Base-by-base conservation (phyloP, 768 basidiomycete genomes). In the Kwoniella pini region DNA sequence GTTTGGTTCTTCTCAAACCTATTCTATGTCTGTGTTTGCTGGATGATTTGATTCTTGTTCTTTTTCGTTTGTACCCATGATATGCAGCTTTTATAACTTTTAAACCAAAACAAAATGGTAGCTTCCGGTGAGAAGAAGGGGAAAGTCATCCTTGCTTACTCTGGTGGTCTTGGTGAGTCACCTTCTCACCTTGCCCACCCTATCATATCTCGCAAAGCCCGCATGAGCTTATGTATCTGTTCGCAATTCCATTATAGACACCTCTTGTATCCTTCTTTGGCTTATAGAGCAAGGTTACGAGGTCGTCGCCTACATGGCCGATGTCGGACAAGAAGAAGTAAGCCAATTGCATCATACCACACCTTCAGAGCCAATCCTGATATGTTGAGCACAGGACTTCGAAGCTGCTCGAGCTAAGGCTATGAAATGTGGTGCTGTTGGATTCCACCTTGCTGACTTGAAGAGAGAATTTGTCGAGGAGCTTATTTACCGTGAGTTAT, bases 201-300 rank as follows among this genome's bases (percentile, higher is more conserved):
- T 26, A 30, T 19, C 44, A 52, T 36, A 43, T 49, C 43, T 43
- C 48, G 54, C 19, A 51, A 58, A 56, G 36, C 39, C 33, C 15
- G 33, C 33, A 36, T 36, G 33, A 22, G 55, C 55, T 57, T 28
- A 57, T 43, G 39, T 54, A 17, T 24, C 17, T 38, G 31, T 19
- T 12, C 33, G 42, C 22, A 26, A 11, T 46, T 46, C 33, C 30
- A 54, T 28, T 54, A 45, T 71, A 94, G 96, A 99, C 80, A 99
- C 96, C 21, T 97, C 95, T 36, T 98, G 95, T 81, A 99, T 99
- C 81, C 88, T 98, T 71, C 91, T 91, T 53, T 99, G 95, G 95
- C 83, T 99, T 80, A 92, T 98, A 80, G 96, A 99, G 79, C 84
- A 97, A 79, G 93, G 91, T 59, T 99, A 98, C 81, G 90, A 98